Conservation (phyloP, 768 basidiomycete species). For the Xerocomellus amylosporus region DNA sequence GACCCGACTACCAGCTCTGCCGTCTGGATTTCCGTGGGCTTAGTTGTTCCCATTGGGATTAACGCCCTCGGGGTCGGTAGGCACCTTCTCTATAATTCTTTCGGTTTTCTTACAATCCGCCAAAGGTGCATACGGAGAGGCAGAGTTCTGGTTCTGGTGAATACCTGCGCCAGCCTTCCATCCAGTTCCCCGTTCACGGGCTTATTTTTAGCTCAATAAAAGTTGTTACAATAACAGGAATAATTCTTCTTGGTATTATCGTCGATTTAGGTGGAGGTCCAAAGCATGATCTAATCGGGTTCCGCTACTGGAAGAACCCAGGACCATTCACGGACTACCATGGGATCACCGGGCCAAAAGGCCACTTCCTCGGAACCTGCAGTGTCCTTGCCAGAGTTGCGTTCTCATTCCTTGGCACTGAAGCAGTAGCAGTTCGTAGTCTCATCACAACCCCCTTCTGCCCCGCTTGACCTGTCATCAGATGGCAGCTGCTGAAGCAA, state of each 20-base stretch:
- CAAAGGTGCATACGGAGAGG: constrained; percentile 6
- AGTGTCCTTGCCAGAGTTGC: constrained; percentile 49
- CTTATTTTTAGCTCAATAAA: neutral
- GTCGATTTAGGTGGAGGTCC: constrained; percentile 5
- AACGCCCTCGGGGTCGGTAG: constrained; percentile 1
- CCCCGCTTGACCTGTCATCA: constrained; percentile 8
- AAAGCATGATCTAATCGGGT: constrained; percentile 1
- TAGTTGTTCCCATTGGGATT: neutral
- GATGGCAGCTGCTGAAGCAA: constrained; percentile 48
- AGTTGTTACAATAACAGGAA: neutral
- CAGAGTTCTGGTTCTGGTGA: constrained; percentile 8
- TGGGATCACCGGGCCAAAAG: neutral
- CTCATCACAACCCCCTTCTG: neutral
- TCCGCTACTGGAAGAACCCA: constrained; percentile 43
- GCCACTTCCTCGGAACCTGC: constrained; percentile 4
- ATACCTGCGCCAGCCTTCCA: neutral
- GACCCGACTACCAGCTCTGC: constrained; percentile 39
- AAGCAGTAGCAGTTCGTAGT: constrained; percentile 42
- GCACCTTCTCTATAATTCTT: neutral
- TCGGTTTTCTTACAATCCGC: neutral
- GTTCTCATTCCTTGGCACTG: constrained; percentile 60
- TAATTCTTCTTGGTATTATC: constrained; percentile 2
- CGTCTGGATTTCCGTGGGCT: constrained; percentile 26
- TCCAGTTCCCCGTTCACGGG: neutral
- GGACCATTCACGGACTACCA: neutral